Evolutionary conservation across 1,284 basidiomycete genomes (phyloP).

Genomic region (Cryptococcus wingfieldii): DNA sequence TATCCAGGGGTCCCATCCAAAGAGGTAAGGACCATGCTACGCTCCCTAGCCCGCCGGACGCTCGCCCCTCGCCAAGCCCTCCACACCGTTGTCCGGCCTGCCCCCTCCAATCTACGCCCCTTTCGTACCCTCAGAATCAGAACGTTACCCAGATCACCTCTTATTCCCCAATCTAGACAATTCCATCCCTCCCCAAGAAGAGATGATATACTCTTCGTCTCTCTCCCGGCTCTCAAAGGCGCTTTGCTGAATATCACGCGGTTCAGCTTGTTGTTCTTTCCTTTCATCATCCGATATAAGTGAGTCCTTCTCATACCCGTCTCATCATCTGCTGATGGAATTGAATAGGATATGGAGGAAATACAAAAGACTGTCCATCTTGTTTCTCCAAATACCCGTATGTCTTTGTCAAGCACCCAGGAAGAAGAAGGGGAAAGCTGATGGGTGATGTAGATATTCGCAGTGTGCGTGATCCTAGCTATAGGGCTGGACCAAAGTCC

Average conservation of each 20-base stretch:
- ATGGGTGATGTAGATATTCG: constrained; percentile 45
- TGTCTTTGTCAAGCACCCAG: constrained; percentile 6
- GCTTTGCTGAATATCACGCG: constrained; percentile 48
- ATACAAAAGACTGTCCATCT: constrained; percentile 46
- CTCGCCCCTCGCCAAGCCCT: too few species aligned
- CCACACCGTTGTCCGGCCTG: too few species aligned
- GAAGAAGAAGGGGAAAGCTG: neutral
- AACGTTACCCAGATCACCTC: too few species aligned
- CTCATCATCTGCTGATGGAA: neutral
- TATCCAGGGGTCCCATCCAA: too few species aligned
- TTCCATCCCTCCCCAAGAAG: constrained; percentile 43
- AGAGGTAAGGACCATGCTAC: too few species aligned
- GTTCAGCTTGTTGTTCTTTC: constrained; percentile 50
- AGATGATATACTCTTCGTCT: constrained; percentile 52
- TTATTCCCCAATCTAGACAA: neutral
- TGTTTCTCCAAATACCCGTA: constrained; percentile 51
- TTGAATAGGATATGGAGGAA: constrained; percentile 45
- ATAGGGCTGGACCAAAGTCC: constrained; percentile 53
- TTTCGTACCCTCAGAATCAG: too few species aligned
- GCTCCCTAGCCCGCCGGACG: too few species aligned
- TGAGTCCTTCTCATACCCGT: constrained; percentile 17
- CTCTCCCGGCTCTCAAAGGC: constrained; percentile 51
- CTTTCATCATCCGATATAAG: constrained; percentile 52
- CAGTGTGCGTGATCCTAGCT: constrained; percentile 52
- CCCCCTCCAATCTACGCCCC: too few species aligned